Evolutionary conservation across 768 basidiomycete genomes (phyloP), one percentile per base, ranked within the genome.

Genomic region (Boletales sp.): DNA sequence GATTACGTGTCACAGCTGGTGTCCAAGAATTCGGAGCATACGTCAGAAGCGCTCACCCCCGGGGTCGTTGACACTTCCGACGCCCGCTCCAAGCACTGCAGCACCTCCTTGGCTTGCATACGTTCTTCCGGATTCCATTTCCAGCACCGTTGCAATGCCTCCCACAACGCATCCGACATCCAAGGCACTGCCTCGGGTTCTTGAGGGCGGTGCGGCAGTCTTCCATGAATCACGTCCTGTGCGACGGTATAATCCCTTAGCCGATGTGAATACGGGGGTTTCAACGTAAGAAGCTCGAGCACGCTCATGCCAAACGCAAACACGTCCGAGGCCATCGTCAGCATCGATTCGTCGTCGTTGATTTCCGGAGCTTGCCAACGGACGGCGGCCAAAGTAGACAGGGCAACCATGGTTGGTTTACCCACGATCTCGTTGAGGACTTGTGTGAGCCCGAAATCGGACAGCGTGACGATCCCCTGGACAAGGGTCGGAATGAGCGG

Each of bases 361-460:
- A 83, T 66, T 57, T 84, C 82, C 1, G 83, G 84, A 8, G 83
- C 80, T 30, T 80, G 70, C 82, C 82, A 85, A 9, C 83, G 75
- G 33, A 78, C 72, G 48, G 75, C 75, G 10, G 74, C 72, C 5
- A 72, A 72, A 31, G 43, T 58, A 1, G 79, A 78, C 45, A 83
- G 64, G 4, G 74, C 76, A n/a, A 68, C 60, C 25, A 77, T 74
- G 32, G 72, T 72, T 25, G 69, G 59, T 50, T 64, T 75, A 49
- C 79, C 80, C 1, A 80, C 77, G 28, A 83, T 73, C 38, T 82
- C 80, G 50, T 78, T 77, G 34, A 84, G 74, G 28, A 83, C 69
- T 58, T 80, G 82, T 15, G 83, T 78, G 68, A 84, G 77, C 38
- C 82, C 82, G 59, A 85, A 84, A 56, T 85, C 83, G 52, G 78